Evolutionary conservation across 2,329 filamentous ascomycete species (phyloP).

Genomic region (Paramyrothecium sp.): DNA sequence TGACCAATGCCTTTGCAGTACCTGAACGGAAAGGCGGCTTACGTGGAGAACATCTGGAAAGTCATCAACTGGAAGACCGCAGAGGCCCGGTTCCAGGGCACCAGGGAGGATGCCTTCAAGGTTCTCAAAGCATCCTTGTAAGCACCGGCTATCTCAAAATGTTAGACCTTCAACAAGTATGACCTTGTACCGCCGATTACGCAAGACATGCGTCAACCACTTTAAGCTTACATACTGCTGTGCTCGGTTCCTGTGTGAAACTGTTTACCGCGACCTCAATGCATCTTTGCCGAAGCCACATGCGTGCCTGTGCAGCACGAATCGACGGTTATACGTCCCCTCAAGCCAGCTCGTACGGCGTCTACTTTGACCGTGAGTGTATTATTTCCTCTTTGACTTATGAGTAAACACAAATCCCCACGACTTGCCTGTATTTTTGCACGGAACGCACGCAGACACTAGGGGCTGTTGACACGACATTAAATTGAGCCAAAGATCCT

Average conservation of each 20-base stretch:
- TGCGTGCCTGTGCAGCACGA: neutral
- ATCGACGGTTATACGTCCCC: neutral
- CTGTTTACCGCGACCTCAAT: neutral
- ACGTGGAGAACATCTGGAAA: constrained; percentile 75
- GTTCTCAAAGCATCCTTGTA: constrained; percentile 41
- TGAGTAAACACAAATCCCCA: neutral
- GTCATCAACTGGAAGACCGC: constrained; percentile 76
- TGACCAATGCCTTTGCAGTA: constrained; percentile 53
- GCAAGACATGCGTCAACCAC: neutral
- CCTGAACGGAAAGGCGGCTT: constrained; percentile 71
- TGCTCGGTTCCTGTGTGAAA: neutral
- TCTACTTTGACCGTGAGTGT: neutral
- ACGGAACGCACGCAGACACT: no score
- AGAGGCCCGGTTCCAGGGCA: constrained; percentile 59
- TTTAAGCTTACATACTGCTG: neutral
- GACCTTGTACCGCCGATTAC: neutral
- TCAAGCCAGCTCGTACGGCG: no score
- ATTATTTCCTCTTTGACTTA: neutral
- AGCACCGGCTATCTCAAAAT: neutral
- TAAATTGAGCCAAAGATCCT: no score
- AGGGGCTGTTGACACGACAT: no score
- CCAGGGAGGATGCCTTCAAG: constrained; percentile 43
- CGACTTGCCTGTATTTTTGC: no score
- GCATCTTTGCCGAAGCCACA: neutral
- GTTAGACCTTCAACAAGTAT: neutral